phyloP scores from a whole-genome alignment of 208 protist genomes.

The Phytomonas francai region DNA sequence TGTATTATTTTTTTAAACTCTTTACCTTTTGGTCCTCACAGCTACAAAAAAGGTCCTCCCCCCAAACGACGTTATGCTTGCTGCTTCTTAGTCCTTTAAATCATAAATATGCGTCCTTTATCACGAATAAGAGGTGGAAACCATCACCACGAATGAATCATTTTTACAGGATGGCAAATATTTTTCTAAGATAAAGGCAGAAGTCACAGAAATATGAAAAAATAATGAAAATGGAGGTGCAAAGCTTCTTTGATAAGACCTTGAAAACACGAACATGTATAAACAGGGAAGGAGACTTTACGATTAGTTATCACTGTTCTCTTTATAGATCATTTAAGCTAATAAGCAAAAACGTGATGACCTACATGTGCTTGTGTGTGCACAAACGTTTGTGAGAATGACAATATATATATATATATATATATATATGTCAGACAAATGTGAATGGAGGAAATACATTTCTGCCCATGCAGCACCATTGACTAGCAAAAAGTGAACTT shows the following conservation, averaged over 20 bases:
- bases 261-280: background rate
- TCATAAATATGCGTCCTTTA: background rate
- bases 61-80: background rate
- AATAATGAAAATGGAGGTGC: background rate
- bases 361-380: conserved; percentile 2
- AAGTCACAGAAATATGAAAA: background rate
- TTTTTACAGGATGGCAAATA: background rate
- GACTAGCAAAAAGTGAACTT: background rate
- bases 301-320: background rate
- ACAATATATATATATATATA: conserved; percentile 1
- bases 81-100: background rate
- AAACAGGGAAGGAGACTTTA: background rate
- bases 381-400: background rate
- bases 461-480: background rate
- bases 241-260: background rate
- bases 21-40: background rate
- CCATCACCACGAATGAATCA: background rate
- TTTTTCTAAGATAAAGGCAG: background rate
- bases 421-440: conserved; percentile 6
- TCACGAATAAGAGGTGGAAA: background rate
- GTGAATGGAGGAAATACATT: background rate
- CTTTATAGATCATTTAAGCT: background rate
- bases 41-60: background rate
- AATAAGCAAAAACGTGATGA: background rate
- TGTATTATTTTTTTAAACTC: background rate